These are phyloP conservation scores for Paecilomyces sp. DNA, from an alignment of 2,329 filamentous ascomycete genomes.

Conservation along the genomic window DNA sequence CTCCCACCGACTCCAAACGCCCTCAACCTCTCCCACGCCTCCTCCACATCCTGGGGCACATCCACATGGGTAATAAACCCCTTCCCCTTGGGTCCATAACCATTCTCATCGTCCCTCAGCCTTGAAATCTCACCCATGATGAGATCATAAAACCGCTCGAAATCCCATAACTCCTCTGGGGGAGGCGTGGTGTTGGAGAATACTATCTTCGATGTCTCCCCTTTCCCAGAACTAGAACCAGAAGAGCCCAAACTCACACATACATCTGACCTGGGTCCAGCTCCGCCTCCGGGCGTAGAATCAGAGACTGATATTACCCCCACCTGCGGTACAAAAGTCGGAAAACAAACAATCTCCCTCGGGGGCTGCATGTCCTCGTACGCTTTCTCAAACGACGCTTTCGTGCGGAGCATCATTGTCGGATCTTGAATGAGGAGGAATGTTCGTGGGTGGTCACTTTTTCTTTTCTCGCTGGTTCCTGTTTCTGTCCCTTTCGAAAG, in stretches of 20 bases:
- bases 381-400: constrained; percentile 33
- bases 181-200: constrained; percentile 1
- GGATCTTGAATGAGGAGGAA: constrained; percentile 39
- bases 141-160: constrained; percentile 34
- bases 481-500: not conserved
- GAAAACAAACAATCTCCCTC: not conserved
- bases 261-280: too few relatives aligned
- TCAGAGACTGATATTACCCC: not conserved
- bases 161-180: constrained; percentile 26
- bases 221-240: not conserved
- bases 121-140: constrained; percentile 39
- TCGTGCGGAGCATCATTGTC: constrained; percentile 39
- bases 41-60: constrained; percentile 28
- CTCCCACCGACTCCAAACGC: not conserved
- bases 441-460: constrained; percentile 1
- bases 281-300: too few relatives aligned
- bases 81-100: constrained; percentile 39
- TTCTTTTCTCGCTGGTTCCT: not conserved
- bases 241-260: too few relatives aligned
- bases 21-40: constrained; percentile 20
- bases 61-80: constrained; percentile 40
- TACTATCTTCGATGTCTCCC: not conserved
- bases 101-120: constrained; percentile 34
- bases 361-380: constrained; percentile 17
- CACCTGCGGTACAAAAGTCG: not conserved